These are phyloP conservation scores for Fragaria nilgerrensis DNA, from an alignment of 306 rosid genomes.

Conservation along the genomic window DNA sequence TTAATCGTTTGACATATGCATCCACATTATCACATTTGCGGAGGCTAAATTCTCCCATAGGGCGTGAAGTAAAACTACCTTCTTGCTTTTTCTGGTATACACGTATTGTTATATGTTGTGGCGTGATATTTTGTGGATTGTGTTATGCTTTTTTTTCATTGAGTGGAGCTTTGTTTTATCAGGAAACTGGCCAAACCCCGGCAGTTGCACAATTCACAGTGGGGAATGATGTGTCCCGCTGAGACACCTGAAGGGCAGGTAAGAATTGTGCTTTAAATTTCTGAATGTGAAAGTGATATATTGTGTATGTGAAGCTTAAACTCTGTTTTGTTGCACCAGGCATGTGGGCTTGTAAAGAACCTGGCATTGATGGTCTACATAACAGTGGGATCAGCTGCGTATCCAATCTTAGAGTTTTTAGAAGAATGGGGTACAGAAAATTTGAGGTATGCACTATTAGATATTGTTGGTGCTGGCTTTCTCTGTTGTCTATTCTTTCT, in stretches of 20 bases:
- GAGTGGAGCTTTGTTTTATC: slow-evolving; percentile 22
- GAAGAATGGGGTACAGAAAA: slow-evolving; percentile 99
- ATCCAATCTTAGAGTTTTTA: slow-evolving; percentile 94
- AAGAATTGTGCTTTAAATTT: slow-evolving; percentile 27
- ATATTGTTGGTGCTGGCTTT: slow-evolving; percentile 12
- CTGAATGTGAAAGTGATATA: slow-evolving; percentile 4
- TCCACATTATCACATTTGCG: slow-evolving; percentile 95
- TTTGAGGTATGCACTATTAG: slow-evolving; percentile 58
- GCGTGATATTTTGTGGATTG: neutral
- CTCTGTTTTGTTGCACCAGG: slow-evolving; percentile 52
- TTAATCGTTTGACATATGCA: slow-evolving; percentile 90
- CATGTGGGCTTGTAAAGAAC: slow-evolving; percentile 97
- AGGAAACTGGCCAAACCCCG: slow-evolving; percentile 99
- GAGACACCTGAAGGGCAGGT: slow-evolving; percentile 99
- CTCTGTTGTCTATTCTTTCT: slow-evolving; percentile 4
- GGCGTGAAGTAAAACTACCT: slow-evolving; percentile 73
- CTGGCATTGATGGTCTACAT: slow-evolving; percentile 98
- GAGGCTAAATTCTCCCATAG: slow-evolving; percentile 94
- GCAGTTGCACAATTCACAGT: slow-evolving; percentile 93
- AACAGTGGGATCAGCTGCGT: slow-evolving; percentile 97
- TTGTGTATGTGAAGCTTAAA: slow-evolving; percentile 20
- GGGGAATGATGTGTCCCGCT: slow-evolving; percentile 99
- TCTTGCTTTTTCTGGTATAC: neutral
- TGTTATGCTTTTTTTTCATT: slow-evolving; percentile 18
- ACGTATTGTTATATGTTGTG: neutral